Conservation (phyloP, 2,329 filamentous ascomycete species). For the Paecilomyces dactylethromorphus region DNA sequence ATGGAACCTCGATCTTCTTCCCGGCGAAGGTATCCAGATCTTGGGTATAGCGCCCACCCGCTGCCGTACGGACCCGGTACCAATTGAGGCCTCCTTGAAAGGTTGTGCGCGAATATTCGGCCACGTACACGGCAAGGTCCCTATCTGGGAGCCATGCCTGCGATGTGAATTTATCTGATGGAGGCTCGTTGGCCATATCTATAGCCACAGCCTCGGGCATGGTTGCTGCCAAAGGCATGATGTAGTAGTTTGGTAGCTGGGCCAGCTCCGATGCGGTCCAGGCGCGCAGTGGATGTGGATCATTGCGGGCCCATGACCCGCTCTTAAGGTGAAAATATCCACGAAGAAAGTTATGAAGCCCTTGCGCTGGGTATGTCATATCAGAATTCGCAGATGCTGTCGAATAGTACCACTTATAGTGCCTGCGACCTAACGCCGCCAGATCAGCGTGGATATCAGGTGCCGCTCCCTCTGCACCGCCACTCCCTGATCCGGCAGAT, state of each 20-base stretch:
- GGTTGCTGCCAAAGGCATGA: slow-evolving; percentile 52
- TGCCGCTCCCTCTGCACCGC: slow-evolving; percentile 11
- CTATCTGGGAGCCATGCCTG: slow-evolving; percentile 51
- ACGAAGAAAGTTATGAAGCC: slow-evolving; percentile 54
- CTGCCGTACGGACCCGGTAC: slow-evolving; percentile 56
- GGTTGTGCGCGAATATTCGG: slow-evolving; percentile 55
- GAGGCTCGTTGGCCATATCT: slow-evolving; percentile 47
- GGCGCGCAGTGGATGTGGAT: slow-evolving; percentile 46
- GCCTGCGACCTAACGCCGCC: slow-evolving; percentile 52
- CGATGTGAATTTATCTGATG: slow-evolving; percentile 30
- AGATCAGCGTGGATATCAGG: slow-evolving; percentile 52
- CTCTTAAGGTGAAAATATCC: slow-evolving; percentile 66
- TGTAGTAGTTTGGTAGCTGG: slow-evolving; percentile 61
- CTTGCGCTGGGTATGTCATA: slow-evolving; percentile 29
- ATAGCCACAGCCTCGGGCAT: slow-evolving; percentile 54
- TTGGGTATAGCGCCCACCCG: slow-evolving; percentile 33
- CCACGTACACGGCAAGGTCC: slow-evolving; percentile 54
- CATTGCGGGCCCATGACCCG: slow-evolving; percentile 52
- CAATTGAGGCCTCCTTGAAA: slow-evolving; percentile 63
- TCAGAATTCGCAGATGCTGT: slow-evolving; percentile 28
- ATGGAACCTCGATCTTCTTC: slow-evolving; percentile 55
- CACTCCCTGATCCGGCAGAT: slow-evolving; percentile 1
- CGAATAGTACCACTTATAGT: slow-evolving; percentile 59
- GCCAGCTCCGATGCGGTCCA: slow-evolving; percentile 54
- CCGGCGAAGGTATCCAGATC: slow-evolving; percentile 57